Evolutionary conservation across 2,329 filamentous ascomycete genomes (phyloP), one percentile per base, ranked within the genome.

Genomic region (Fusarium vanettenii): DNA sequence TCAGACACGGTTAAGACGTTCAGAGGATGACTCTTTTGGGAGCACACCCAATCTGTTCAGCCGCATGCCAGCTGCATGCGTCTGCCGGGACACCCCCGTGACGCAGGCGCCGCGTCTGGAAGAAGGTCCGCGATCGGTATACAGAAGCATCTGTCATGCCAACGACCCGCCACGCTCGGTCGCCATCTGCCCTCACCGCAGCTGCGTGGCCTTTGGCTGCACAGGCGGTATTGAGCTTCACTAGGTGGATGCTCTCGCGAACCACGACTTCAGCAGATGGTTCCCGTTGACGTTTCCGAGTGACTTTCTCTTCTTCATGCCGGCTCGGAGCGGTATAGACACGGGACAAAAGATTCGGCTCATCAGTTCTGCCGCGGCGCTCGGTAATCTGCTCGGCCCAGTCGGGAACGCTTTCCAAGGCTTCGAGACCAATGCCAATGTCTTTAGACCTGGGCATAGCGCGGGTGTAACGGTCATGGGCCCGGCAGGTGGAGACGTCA

Each of bases 121-220:
- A 71, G 81, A 78, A 39, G 80, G 79, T 18, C 74, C 77, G 35
- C 75, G 78, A 60, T 79, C 75, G 50, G 71, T 81, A 43, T 83
- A 81, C 76, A 84, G 86, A 45, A 85, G 89, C 70, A 78, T 93
- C 45, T 92, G 91, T 77, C 89, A 87, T 2, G 82, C 87, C 41
- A 88, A 92, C 63, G 90, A 92, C 71, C 89, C 89, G 18, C 91
- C 92, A 14, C 87, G 89, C n/a, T 92, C 89, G 43, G 87, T 93
- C 11, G 89, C 91, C 1, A 88, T 93, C 37, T 92, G 89, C 74
- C 91, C 91, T n/a, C 89, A 91, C 67, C 86, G 89, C 55, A 86
- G 87, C 60, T 92, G 90, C 74, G 89, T 92, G 37, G 91, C 90
- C 10, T 93, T 92, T 82, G 91, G 91, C 16, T 92, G 89, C 72